Evolutionary conservation across 1,139 yeast genomes (phyloP), one percentile per base, ranked within the genome.

Genomic region (Blastobotrys niveus): DNA sequence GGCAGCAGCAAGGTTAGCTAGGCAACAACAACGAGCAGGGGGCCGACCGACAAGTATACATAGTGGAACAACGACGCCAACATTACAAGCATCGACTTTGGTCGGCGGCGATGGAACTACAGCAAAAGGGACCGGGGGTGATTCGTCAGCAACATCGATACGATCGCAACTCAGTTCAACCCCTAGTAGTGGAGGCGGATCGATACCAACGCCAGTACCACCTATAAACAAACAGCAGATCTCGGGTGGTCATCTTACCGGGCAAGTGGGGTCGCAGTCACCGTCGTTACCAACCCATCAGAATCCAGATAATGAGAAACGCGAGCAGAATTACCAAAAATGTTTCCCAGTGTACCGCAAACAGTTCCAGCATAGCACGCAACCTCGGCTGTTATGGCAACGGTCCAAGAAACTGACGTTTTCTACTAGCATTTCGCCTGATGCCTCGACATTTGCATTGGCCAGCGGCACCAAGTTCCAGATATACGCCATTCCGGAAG

Each of bases 291-390:
- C 48, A 5, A 43, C 39, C 14, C 41, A 40, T 24, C 39, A 43
- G 37, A 26, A 34, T 2, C 52, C 57, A 2, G 59, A 52, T 35
- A 45, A 43, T 17, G 60, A 58, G 21, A 52, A 52, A 19, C 56
- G 62, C 15, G 63, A 60, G 38, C 49, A 48, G 45, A 58, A 55
- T 46, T 86, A 80, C 62, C 79, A 81, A 15, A 82, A 80, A 56
- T 85, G 93, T 55, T 88, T 86, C 65, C 96, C 96, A 1, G 76
- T 80, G 47, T 85, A 83, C 60, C 70, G 95, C 46, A 81, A 82
- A 57, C 71, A 79, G 42, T 71, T 76, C 33, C 78, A 80, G 31
- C 81, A 74, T 60, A 73, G 75, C 19, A 81, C 91, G 0, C 89
- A 81, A 53, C 77, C 79, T 24, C 61, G 73, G 29, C 72, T 70